phyloP scores from a whole-genome alignment of 805 yeast genomes.

The Dipodascus albidus region DNA sequence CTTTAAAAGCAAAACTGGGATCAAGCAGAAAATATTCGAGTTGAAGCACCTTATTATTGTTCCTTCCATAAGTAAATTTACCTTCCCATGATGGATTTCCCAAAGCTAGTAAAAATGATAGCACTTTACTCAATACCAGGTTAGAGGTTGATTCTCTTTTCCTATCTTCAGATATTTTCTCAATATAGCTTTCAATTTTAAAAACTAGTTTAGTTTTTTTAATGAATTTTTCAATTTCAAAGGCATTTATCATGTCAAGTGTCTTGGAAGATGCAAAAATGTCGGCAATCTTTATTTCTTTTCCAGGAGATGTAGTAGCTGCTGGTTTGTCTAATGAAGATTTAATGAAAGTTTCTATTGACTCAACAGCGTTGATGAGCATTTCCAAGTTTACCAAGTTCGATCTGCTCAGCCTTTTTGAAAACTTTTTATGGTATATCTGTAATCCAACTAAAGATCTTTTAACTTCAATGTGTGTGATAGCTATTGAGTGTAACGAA shows the following conservation, averaged over 20 bases:
- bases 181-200: conserved; percentile 66
- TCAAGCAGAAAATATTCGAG: conserved; percentile 68
- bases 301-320: conserved; percentile 37
- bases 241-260: conserved; percentile 61
- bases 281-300: conserved; percentile 37
- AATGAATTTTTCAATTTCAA: conserved; percentile 53
- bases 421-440: conserved; percentile 47
- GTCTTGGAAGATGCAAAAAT: conserved; percentile 44
- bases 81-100: conserved; percentile 76
- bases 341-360: conserved; percentile 38
- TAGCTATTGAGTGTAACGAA: conserved; percentile 50
- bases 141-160: conserved; percentile 15
- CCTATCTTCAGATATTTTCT: conserved; percentile 15
- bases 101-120: conserved; percentile 51
- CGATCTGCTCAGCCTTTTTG: conserved; percentile 52
- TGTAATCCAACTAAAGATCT: conserved; percentile 38
- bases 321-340: conserved; percentile 15
- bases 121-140: conserved; percentile 52
- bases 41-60: conserved; percentile 18
- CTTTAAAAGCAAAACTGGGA: conserved; percentile 60
- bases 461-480: conserved; percentile 39
- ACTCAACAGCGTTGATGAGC: conserved; percentile 42
- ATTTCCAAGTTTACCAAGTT: conserved; percentile 63
- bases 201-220: conserved; percentile 64
- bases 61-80: conserved; percentile 50